phyloP scores from a whole-genome alignment of 495 filamentous ascomycete species.

The Corynascus novoguineensis region DNA sequence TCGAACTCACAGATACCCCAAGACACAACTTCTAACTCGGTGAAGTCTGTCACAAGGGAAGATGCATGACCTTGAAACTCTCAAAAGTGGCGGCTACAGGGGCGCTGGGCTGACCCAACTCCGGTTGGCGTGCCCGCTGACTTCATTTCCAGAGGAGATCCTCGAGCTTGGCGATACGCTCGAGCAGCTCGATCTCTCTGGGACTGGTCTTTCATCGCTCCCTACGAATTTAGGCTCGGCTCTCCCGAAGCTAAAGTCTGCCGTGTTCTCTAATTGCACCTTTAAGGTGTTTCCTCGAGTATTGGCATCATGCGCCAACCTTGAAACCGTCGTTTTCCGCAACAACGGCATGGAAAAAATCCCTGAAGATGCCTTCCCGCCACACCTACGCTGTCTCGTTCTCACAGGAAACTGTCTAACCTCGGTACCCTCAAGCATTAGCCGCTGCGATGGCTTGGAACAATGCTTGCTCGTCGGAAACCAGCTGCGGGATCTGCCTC shows the following conservation, averaged over 20 bases:
- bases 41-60: neutral
- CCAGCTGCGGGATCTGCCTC: constrained; percentile 31
- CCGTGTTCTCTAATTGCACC: constrained; percentile 42
- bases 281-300: constrained; percentile 40
- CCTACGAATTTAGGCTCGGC: constrained; percentile 33
- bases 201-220: constrained; percentile 36
- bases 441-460: constrained; percentile 35
- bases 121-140: constrained; percentile 34
- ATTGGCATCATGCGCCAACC: constrained; percentile 35
- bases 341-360: constrained; percentile 39
- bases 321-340: constrained; percentile 45
- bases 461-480: constrained; percentile 44
- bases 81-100: constrained; percentile 27
- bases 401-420: constrained; percentile 39
- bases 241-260: constrained; percentile 40
- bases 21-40: too few relatives aligned
- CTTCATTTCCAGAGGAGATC: constrained; percentile 37
- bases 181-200: constrained; percentile 43
- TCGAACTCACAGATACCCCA: too few relatives aligned
- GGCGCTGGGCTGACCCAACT: constrained; percentile 28
- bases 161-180: constrained; percentile 36
- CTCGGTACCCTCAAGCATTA: constrained; percentile 35
- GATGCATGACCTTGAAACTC: constrained; percentile 28
- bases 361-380: constrained; percentile 39
- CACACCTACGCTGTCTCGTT: constrained; percentile 40